Base-by-base conservation (phyloP, 371 early-diverging fungal species). In the Blakeslea trispora region DNA sequence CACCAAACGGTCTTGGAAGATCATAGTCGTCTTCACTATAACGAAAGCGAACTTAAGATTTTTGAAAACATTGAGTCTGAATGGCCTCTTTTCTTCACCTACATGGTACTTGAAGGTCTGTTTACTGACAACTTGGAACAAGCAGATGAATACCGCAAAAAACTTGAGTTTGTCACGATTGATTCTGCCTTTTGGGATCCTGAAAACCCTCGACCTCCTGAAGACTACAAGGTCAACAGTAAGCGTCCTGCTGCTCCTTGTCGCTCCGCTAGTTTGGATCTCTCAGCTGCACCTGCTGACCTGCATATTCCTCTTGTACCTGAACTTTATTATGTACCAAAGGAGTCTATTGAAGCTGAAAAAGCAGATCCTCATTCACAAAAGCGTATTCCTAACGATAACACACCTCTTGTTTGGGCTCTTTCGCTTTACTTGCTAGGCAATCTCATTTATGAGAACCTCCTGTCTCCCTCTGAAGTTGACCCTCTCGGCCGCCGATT, bases 61-160 rank as follows among this genome's bases (percentile, higher is more conserved):
- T 95, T 95, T 67, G 91, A 93, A 59, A 72, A 84, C 51, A 86
- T 95, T 46, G 95, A 95, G 68, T 91, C 87, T 24, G 95, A 95
- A 68, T 95, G 95, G 95, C 95, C 95, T 5, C 68, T 95, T 11
- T 95, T 95, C 64, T 95, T 90, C 60, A 92, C 95, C 1, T 95
- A 93, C 61, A 75, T 93, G 74, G 84, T 95, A 32, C 71, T 95
- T 31, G 93, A 93, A 55, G 95, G 92, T 13, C 61, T 87, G 14
- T 92, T 93, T 63, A 80, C 79, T 4, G 90, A 80, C 0, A 84
- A 92, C 53, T 60, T 66, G 35, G 76, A 79, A 1, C 87, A 87
- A 62, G 91, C 83, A 3, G 83, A 87, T 45, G 85, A 88, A 46
- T 94, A 92, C 57, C 81, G 81, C 1, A 69, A 78, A 8, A 80